phyloP scores from a whole-genome alignment of 352 stramenopile genomes.

The Globisporangium abappressorium region DNA sequence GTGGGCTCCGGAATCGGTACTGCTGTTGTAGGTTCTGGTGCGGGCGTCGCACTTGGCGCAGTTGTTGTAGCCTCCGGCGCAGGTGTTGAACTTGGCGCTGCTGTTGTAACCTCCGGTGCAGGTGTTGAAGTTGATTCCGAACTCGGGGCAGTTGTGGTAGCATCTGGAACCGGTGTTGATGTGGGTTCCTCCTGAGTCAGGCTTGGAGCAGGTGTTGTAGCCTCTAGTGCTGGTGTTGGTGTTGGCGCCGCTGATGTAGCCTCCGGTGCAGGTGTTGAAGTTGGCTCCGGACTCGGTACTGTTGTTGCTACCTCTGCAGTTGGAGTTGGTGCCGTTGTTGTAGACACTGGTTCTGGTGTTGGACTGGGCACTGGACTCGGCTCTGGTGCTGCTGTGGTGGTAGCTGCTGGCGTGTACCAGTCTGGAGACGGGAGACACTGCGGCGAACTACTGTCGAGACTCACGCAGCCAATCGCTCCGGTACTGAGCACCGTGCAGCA shows the following conservation, averaged over 20 bases:
- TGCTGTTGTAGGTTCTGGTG: background rate
- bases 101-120: background rate
- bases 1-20: background rate
- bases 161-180: too few species aligned
- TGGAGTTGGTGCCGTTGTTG: background rate
- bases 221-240: background rate
- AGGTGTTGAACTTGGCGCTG: background rate
- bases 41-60: too few species aligned
- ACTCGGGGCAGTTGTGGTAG: background rate
- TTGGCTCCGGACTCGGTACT: background rate
- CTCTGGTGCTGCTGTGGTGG: background rate
- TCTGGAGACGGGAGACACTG: conserved; percentile 29
- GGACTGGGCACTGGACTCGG: background rate
- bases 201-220: too few species aligned
- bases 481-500: conserved; percentile 39
- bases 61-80: too few species aligned
- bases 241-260: background rate
- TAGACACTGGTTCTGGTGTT: background rate
- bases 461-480: conserved; percentile 34
- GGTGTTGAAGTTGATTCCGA: conserved; percentile 2
- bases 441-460: conserved; percentile 11
- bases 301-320: background rate
- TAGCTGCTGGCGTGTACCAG: conserved; percentile 14
- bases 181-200: too few species aligned
- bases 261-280: too few species aligned